Base-by-base conservation (phyloP, 2,329 filamentous ascomycete genomes). In the Claviceps cyperi region DNA sequence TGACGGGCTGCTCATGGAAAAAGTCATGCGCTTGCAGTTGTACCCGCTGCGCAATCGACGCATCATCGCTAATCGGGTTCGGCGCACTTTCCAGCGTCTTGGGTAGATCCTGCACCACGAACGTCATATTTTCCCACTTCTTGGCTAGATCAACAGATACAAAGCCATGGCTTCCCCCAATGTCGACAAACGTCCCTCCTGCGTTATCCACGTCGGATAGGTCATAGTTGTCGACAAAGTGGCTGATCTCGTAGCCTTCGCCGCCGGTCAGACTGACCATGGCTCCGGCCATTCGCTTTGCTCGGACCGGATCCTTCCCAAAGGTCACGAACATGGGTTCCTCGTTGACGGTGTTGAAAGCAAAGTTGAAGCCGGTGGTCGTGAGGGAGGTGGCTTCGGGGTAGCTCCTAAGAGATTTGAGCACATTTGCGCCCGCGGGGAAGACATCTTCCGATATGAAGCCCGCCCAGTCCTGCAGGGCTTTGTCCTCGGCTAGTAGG, bases 91-190 rank as follows among this genome's bases (percentile, higher is more conserved):
- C 64, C 14, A 78, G 61, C 15, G 70, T 76, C 55, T 67, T 69
- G n/a, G 62, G 61, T 28, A 77, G 62, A 54, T 79, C 76, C 57
- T 79, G 74, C 22, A 78, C 77, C 14, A 80, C 62, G 57, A 80
- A 79, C 44, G 65, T 68, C 55, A 78, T 69, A 39, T 72, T 67
- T 45, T 67, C 66, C 62, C 72, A 78, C 50, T 61, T 63, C 53
- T 66, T 65, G 2, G 75, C 78, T 43, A 82, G 63, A 3, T 72
- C 74, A n/a, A 76, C 67, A 45, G 68, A 72, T n/a, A 75, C 72
- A 45, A 78, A 75, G 0, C 79, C 79, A 48, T 75, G 73, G 17
- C 73, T 76, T 2, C 79, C 78, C 9, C 79, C 78, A 14, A 80
- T 57, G 50, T 83, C 78, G 4, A 82, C 76, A 39, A 82, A 62